A percentile compares a stretch with the other conserved stretches of the same genome.
phyloP scores from a whole-genome alignment of 441 rosid genomes.

The Jatropha multifida region DNA sequence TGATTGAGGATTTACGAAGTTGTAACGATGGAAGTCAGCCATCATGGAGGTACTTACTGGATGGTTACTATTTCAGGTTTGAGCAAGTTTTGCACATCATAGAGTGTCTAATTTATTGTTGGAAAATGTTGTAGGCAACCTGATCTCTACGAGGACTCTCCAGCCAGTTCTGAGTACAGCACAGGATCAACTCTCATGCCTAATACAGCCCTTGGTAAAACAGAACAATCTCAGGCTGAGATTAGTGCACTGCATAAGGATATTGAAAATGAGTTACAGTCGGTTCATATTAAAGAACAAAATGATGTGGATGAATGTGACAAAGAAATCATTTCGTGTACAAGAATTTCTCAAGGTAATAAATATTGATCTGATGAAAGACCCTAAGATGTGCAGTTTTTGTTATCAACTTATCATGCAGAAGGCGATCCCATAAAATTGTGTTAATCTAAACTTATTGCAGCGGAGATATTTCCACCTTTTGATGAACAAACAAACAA shows the following conservation, averaged over 20 bases:
- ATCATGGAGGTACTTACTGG: constrained; percentile 72
- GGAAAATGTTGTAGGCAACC: constrained; percentile 63
- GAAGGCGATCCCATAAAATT: background rate
- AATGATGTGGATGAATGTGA: constrained; percentile 34
- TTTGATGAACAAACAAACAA: constrained; percentile 42
- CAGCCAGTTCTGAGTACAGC: constrained; percentile 88
- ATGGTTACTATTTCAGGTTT: background rate
- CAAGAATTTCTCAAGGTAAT: constrained; percentile 49
- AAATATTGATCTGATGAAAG: constrained; percentile 10
- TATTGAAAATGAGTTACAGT: constrained; percentile 30
- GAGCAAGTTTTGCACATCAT: constrained; percentile 21
- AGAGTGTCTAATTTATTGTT: constrained; percentile 19
- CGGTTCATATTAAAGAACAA: constrained; percentile 29
- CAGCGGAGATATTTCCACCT: constrained; percentile 46
- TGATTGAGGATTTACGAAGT: constrained; percentile 67
- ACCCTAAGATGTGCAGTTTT: constrained; percentile 12
- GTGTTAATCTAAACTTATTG: constrained; percentile 17
- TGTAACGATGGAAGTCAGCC: constrained; percentile 59
- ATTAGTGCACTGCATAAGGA: constrained; percentile 40
- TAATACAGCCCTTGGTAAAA: constrained; percentile 41
- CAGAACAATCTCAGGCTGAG: constrained; percentile 46
- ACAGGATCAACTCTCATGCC: constrained; percentile 71
- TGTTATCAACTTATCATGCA: background rate
- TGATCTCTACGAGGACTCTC: constrained; percentile 75
- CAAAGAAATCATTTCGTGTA: constrained; percentile 39